A percentile compares a stretch with the other conserved stretches of the same genome.
Evolutionary conservation across 345 rosid species (phyloP).

Genomic region (Conringia planisiliqua): DNA sequence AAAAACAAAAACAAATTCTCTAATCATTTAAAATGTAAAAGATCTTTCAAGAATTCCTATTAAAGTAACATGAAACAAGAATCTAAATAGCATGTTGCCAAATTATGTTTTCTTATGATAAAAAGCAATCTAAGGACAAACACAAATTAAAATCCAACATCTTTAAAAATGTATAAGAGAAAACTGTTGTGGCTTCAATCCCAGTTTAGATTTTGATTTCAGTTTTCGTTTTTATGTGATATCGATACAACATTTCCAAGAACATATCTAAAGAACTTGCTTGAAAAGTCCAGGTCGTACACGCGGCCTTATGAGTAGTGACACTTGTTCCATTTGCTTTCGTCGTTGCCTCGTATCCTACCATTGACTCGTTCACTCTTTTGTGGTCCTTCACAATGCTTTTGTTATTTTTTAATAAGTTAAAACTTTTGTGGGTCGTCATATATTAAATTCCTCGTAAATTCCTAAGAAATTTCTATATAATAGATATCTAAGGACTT

Average conservation of each 20-base stretch:
- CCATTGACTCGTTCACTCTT: neutral
- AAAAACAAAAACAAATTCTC: neutral
- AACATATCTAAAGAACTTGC: conserved; percentile 1
- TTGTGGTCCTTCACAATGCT: neutral
- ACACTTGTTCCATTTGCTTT: neutral
- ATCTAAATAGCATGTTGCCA: neutral
- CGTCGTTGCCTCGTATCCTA: neutral
- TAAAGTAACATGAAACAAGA: neutral
- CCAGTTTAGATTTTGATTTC: neutral
- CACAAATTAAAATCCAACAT: neutral
- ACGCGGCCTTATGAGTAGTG: neutral
- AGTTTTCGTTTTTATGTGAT: neutral
- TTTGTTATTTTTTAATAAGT: neutral
- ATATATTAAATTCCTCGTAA: neutral
- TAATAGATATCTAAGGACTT: neutral
- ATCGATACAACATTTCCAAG: neutral
- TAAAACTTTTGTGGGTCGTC: neutral
- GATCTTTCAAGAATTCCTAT: neutral
- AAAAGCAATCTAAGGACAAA: neutral
- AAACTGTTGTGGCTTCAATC: neutral
- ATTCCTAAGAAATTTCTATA: neutral
- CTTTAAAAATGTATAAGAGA: neutral
- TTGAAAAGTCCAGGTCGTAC: conserved; percentile 1
- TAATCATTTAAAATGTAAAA: neutral
- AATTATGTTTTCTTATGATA: neutral